phyloP scores from a whole-genome alignment of 78 protist species.

The Andalucia godoyi region DNA sequence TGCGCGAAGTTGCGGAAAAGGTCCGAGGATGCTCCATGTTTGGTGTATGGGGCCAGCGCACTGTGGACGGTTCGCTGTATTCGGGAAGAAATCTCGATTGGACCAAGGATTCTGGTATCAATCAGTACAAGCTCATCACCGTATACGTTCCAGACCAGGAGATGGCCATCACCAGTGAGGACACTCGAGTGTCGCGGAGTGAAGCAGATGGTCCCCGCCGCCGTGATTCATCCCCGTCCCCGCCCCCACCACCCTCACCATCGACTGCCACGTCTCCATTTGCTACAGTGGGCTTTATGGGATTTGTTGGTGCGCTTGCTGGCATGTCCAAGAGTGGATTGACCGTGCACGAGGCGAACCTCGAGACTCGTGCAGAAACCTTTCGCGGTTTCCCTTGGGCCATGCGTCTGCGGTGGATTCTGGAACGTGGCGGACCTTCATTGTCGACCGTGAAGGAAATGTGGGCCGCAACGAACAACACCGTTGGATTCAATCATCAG shows the following conservation, averaged over 20 bases:
- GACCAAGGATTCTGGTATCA: conserved; percentile 34
- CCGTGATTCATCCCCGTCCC: background rate
- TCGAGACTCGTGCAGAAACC: conserved; percentile 22
- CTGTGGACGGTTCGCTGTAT: conserved; percentile 24
- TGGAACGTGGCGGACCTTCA: conserved; percentile 35
- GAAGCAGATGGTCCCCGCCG: background rate
- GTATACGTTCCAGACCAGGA: conserved; percentile 26
- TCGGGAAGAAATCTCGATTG: conserved; percentile 49
- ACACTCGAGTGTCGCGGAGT: background rate
- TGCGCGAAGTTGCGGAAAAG: too few species aligned
- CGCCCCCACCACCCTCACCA: background rate
- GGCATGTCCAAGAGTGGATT: conserved; percentile 39
- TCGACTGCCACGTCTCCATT: background rate
- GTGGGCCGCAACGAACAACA: conserved; percentile 42
- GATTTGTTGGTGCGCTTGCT: conserved; percentile 36
- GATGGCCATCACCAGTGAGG: background rate
- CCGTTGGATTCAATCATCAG: conserved; percentile 43
- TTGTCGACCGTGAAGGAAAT: conserved; percentile 5
- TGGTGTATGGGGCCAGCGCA: conserved; percentile 34
- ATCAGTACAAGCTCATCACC: conserved; percentile 25
- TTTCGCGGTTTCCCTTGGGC: conserved; percentile 49
- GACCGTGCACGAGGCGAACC: conserved; percentile 35
- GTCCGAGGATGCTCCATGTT: conserved; percentile 43
- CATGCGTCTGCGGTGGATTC: conserved; percentile 26
- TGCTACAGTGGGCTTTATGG: conserved; percentile 20